Conservation (phyloP, 164 flowering plant genomes). For the Liriodendron chinense region DNA sequence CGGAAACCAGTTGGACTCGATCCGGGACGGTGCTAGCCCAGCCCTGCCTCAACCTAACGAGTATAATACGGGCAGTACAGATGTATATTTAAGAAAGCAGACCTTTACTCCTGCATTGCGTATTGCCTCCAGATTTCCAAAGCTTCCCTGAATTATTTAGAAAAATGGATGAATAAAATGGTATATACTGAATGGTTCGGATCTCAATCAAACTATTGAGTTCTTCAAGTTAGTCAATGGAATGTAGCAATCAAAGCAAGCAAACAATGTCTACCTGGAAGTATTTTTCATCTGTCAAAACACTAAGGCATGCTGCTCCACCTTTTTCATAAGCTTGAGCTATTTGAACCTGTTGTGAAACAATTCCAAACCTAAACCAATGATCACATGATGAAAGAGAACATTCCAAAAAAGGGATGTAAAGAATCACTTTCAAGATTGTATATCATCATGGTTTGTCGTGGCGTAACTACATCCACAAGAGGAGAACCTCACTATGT, state of each 20-base stretch:
- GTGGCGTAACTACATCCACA: too few species aligned
- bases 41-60: neutral
- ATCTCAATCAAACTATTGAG: neutral
- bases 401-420: too few species aligned
- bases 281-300: constrained; percentile 86
- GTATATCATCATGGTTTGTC: too few species aligned
- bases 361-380: too few species aligned
- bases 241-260: neutral
- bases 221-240: neutral
- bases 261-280: constrained; percentile 53
- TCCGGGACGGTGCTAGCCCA: neutral
- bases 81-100: constrained; percentile 10
- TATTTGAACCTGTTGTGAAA: constrained; percentile 65
- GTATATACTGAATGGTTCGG: neutral
- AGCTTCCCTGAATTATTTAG: constrained; percentile 66
- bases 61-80: neutral
- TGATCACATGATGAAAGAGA: too few species aligned
- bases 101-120: constrained; percentile 90
- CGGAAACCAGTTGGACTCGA: neutral
- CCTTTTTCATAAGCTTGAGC: constrained; percentile 94
- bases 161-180: neutral
- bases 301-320: constrained; percentile 99
- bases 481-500: too few species aligned
- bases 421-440: too few species aligned
- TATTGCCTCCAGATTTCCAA: constrained; percentile 80